Evolutionary conservation across 2,329 filamentous ascomycete genomes (phyloP).

Genomic region (Colletotrichum trifolii): DNA sequence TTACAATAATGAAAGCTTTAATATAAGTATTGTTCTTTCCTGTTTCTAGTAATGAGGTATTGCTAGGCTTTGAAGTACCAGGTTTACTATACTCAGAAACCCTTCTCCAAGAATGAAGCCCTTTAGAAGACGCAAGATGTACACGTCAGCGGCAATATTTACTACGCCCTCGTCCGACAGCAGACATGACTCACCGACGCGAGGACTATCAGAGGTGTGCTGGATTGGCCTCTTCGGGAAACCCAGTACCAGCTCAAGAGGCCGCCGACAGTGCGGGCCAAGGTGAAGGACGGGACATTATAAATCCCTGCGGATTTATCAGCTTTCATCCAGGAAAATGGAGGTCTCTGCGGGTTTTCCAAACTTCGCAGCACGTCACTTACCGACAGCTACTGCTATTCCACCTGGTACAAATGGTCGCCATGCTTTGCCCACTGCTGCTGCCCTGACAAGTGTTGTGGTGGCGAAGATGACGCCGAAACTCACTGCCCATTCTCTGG

Average conservation of each 20-base stretch:
- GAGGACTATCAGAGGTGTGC: constrained; percentile 87
- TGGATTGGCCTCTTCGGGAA: constrained; percentile 57
- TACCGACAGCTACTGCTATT: constrained; percentile 93
- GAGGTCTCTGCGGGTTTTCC: not conserved
- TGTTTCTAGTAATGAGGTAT: constrained; percentile 71
- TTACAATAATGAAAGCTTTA: no score
- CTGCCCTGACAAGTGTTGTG: constrained; percentile 77
- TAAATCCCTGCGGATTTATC: constrained; percentile 79
- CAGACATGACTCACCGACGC: constrained; percentile 67
- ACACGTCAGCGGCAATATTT: constrained; percentile 18
- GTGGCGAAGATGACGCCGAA: constrained; percentile 80
- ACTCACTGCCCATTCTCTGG: constrained; percentile 80
- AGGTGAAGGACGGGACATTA: constrained; percentile 94
- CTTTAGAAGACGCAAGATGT: constrained; percentile 44
- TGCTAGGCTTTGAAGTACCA: constrained; percentile 79
- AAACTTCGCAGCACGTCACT: constrained; percentile 18
- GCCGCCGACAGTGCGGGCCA: constrained; percentile 87
- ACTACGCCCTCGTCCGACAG: not conserved
- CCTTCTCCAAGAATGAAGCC: constrained; percentile 95
- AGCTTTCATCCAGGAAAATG: not conserved
- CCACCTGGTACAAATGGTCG: constrained; percentile 85
- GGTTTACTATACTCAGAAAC: constrained; percentile 89
- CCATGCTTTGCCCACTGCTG: constrained; percentile 69
- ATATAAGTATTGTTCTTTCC: no score
- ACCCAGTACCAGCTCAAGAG: constrained; percentile 81